These are phyloP conservation scores for Pichia sporocuriosa DNA, from an alignment of 805 yeast genomes.

Conservation along the genomic window DNA sequence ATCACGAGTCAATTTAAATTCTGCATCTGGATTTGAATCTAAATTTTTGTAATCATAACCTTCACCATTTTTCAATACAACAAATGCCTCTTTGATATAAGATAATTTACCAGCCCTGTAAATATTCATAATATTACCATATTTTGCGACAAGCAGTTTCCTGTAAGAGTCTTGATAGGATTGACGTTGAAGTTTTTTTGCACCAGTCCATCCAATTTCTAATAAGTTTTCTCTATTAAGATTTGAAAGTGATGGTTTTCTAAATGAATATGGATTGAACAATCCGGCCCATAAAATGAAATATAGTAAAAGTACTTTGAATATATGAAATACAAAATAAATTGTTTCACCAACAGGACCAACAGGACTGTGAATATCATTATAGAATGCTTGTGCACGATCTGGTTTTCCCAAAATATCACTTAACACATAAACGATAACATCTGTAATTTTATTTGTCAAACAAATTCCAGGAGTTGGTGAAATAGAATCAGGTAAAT, in stretches of 20 bases:
- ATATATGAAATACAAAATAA: slow-evolving; percentile 65
- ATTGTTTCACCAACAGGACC: slow-evolving; percentile 47
- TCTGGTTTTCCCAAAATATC: slow-evolving; percentile 32
- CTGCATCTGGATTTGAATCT: not conserved
- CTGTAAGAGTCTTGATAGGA: slow-evolving; percentile 69
- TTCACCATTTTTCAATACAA: slow-evolving; percentile 66
- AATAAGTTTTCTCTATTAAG: slow-evolving; percentile 50
- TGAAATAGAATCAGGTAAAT: slow-evolving; percentile 79
- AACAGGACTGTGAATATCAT: slow-evolving; percentile 40
- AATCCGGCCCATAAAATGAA: slow-evolving; percentile 60
- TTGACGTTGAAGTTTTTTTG: slow-evolving; percentile 62
- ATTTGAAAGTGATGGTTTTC: slow-evolving; percentile 27
- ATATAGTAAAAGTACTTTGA: slow-evolving; percentile 54
- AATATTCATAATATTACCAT: slow-evolving; percentile 74
- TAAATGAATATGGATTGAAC: slow-evolving; percentile 64
- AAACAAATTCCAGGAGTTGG: slow-evolving; percentile 91
- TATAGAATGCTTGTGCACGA: slow-evolving; percentile 40
- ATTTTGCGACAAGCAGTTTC: slow-evolving; percentile 51
- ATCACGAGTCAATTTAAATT: slow-evolving; percentile 24
- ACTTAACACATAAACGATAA: slow-evolving; percentile 23
- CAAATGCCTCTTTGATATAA: slow-evolving; percentile 51
- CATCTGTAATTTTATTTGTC: slow-evolving; percentile 49
- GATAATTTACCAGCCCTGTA: slow-evolving; percentile 65
- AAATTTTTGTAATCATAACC: slow-evolving; percentile 44
- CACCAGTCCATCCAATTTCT: slow-evolving; percentile 90